Conservation (phyloP, 164 flowering plant genomes). For the Umbellularia californica region DNA sequence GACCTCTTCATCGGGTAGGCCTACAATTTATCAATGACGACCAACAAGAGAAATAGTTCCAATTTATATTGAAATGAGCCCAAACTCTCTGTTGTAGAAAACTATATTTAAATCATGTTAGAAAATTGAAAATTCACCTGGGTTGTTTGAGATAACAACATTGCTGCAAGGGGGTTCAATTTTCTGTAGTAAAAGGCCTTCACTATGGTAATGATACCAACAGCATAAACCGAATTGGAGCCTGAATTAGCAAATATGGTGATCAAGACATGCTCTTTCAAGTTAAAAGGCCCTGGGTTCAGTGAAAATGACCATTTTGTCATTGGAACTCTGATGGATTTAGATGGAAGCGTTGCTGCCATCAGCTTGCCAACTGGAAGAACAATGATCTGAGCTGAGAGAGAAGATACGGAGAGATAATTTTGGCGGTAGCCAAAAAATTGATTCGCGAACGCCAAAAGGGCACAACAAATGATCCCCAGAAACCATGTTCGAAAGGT, state of each 20-base stretch:
- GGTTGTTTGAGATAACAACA: slow-evolving; percentile 9
- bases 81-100: background rate
- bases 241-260: slow-evolving; percentile 17
- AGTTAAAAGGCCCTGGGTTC: slow-evolving; percentile 19
- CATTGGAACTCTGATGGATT: slow-evolving; percentile 23
- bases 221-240: slow-evolving; percentile 9
- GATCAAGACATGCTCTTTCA: slow-evolving; percentile 19
- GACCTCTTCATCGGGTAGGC: too few species aligned
- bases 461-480: slow-evolving; percentile 5
- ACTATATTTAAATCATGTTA: too few species aligned
- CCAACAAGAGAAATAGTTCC: background rate
- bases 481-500: slow-evolving; percentile 16
- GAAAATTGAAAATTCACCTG: slow-evolving; percentile 1
- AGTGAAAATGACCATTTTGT: slow-evolving; percentile 34
- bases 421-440: slow-evolving; percentile 10
- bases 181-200: slow-evolving; percentile 17
- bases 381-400: slow-evolving; percentile 1
- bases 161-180: slow-evolving; percentile 9
- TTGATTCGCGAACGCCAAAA: slow-evolving; percentile 7
- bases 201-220: slow-evolving; percentile 9
- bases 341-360: slow-evolving; percentile 49
- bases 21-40: too few species aligned
- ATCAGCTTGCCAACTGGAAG: slow-evolving; percentile 27
- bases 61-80: background rate
- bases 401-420: background rate